These are phyloP conservation scores for Thermothielavioides terrestris DNA, from an alignment of 495 filamentous ascomycete genomes.

Conservation along the genomic window DNA sequence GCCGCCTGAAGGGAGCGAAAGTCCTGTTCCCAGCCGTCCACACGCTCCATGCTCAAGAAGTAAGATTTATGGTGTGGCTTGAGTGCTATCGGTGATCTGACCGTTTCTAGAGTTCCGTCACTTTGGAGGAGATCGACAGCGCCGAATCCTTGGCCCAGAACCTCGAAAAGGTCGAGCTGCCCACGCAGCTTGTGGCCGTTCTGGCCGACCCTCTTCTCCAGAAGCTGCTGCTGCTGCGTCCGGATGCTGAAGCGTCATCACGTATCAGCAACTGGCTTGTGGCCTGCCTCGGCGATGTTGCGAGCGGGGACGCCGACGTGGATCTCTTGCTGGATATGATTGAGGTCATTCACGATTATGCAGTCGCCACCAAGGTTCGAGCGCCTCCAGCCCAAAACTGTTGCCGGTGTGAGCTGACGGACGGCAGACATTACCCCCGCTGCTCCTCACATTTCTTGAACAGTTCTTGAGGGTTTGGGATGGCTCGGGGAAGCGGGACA, in stretches of 20 bases:
- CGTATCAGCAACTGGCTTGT: slow-evolving; percentile 61
- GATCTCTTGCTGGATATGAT: slow-evolving; percentile 48
- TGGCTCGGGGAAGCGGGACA: slow-evolving; percentile 49
- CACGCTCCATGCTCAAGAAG: slow-evolving; percentile 63
- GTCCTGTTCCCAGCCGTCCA: slow-evolving; percentile 58
- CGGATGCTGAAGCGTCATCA: slow-evolving; percentile 45
- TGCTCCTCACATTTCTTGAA: slow-evolving; percentile 54
- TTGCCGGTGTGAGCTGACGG: not conserved
- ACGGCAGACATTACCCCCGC: slow-evolving; percentile 49
- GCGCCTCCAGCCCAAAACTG: too few relatives aligned
- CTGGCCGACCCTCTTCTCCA: slow-evolving; percentile 70
- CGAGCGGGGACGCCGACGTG: slow-evolving; percentile 42
- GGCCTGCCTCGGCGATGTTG: slow-evolving; percentile 51
- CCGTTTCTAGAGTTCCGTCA: slow-evolving; percentile 46
- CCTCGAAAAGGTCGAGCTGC: slow-evolving; percentile 70
- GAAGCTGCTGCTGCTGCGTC: slow-evolving; percentile 59
- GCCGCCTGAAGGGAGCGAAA: slow-evolving; percentile 36
- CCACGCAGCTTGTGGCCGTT: slow-evolving; percentile 70
- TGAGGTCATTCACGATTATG: slow-evolving; percentile 50
- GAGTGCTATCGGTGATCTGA: not conserved
- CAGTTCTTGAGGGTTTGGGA: slow-evolving; percentile 60
- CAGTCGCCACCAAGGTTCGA: slow-evolving; percentile 54
- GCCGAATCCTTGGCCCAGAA: slow-evolving; percentile 64
- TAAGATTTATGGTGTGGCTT: slow-evolving; percentile 14
- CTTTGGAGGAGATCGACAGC: slow-evolving; percentile 71